Base-by-base conservation (phyloP, 2,329 filamentous ascomycete genomes). In the Epichloe gansuensis region DNA sequence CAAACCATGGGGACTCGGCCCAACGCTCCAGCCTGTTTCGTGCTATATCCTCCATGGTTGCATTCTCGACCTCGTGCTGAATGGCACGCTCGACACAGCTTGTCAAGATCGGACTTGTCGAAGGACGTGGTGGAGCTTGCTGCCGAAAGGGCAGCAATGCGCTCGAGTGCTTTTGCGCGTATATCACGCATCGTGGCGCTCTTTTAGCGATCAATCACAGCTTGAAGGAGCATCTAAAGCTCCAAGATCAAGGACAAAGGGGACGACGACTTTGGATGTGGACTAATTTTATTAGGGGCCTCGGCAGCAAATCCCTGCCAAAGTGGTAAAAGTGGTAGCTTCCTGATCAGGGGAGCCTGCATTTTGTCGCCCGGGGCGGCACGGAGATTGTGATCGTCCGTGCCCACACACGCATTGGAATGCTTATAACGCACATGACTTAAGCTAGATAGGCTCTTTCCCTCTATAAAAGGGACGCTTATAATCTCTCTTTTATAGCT, bases 111-210 rank as follows among this genome's bases (percentile, higher is more conserved):
- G 48, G 80, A 81, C 63, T 75, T 74, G 60, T 84, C 80, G 58
- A 79, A 79, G 2, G 77, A 71, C 12, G 73, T 70, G 44, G 70
- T 66, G 17, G 78, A 68, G 63, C 70, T 76, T 42, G 74, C 70
- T 31, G 80, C 78, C 13, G 81, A 82, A 51, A 85, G 71, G 45
- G 74, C 73, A 42, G 81, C 81, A 58, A 85, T 82, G 69, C 81
- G 83, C 66, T 83, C 72, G 52, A 85, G 71, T 58, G 81, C 81
- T 63, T 74, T 74, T 56, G 76, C 77, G 63, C 81, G 79, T 55
- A 84, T 75, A 60, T 79, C 72, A 63, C 74, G 73, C 56, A 73
- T 68, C 68, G 78, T 78, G 54, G 51, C 66, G 15, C 21, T 15
- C 3, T n/a, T 27, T 36, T n/a, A 6, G 4, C 2, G 21, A n/a